Evolutionary conservation across 306 rosid species (phyloP).

Genomic region (Quercus rubra): DNA sequence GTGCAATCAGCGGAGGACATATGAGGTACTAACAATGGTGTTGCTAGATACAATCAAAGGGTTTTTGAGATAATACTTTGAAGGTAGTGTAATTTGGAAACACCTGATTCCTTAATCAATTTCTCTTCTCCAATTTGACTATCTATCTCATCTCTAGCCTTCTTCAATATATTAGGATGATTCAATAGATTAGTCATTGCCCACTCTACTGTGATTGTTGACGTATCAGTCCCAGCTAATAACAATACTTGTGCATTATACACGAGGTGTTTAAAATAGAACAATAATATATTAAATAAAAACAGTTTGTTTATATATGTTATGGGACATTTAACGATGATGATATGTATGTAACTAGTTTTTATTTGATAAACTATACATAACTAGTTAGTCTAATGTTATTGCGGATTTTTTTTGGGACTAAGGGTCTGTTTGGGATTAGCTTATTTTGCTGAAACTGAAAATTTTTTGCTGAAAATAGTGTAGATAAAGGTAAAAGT

Average conservation of each 20-base stretch:
- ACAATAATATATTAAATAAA: neutral
- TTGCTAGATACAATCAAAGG: conserved; percentile 2
- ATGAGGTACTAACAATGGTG: neutral
- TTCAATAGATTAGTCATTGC: conserved; percentile 26
- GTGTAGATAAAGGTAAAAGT: no score
- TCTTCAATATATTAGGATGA: conserved; percentile 19
- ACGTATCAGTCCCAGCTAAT: neutral
- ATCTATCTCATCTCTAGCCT: conserved; percentile 26
- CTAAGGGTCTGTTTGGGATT: no score
- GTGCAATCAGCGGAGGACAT: neutral
- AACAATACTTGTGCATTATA: neutral
- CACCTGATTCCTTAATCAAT: conserved; percentile 24
- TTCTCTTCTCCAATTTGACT: conserved; percentile 9
- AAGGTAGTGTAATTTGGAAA: conserved; percentile 30
- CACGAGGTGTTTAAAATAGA: no score
- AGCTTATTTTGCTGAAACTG: no score
- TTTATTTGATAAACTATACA: no score
- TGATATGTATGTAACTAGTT: no score
- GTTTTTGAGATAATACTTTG: conserved; percentile 31
- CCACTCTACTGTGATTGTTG: neutral
- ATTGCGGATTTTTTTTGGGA: no score
- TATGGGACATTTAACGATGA: no score
- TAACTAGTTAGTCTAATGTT: no score
- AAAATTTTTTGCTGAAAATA: no score
- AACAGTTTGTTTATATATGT: neutral